Evolutionary conservation across 768 basidiomycete species (phyloP).

Genomic region (Pleurotus platypus): DNA sequence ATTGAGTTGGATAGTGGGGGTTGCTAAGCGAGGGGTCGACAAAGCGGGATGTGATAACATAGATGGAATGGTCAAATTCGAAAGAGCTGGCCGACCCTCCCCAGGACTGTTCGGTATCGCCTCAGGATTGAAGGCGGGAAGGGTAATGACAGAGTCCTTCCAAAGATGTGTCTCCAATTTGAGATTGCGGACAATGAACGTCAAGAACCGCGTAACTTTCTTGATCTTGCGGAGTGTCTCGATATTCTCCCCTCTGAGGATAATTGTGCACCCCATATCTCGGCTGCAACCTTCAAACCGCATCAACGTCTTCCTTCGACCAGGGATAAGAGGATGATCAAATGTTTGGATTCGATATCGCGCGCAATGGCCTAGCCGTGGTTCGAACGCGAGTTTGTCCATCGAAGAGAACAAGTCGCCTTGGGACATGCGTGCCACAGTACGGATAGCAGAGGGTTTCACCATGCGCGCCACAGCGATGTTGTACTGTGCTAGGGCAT

Average conservation of each 20-base stretch:
- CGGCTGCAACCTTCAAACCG: conserved; percentile 94
- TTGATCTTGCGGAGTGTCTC: conserved; percentile 83
- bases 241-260: conserved; percentile 83
- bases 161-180: conserved; percentile 93
- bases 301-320: conserved; percentile 93
- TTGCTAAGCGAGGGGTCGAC: conserved; percentile 25
- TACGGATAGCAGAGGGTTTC: conserved; percentile 82
- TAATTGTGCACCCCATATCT: conserved; percentile 92
- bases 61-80: conserved; percentile 14
- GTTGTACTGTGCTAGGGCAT: conserved; percentile 77
- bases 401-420: conserved; percentile 94
- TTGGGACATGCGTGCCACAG: conserved; percentile 91
- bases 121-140: conserved; percentile 62
- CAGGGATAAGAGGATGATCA: conserved; percentile 93
- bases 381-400: conserved; percentile 88
- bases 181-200: conserved; percentile 88
- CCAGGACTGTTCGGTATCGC: conserved; percentile 49
- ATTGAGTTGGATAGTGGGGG: conserved; percentile 17
- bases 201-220: conserved; percentile 88
- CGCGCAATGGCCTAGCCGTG: conserved; percentile 83
- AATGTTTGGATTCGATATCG: conserved; percentile 89
- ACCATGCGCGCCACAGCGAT: conserved; percentile 90
- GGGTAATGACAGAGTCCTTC: conserved; percentile 81
- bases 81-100: neutral
- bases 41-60: conserved; percentile 21